These are phyloP conservation scores for Lachnellula occidentalis DNA, from an alignment of 2,329 filamentous ascomycete species.

Conservation along the genomic window DNA sequence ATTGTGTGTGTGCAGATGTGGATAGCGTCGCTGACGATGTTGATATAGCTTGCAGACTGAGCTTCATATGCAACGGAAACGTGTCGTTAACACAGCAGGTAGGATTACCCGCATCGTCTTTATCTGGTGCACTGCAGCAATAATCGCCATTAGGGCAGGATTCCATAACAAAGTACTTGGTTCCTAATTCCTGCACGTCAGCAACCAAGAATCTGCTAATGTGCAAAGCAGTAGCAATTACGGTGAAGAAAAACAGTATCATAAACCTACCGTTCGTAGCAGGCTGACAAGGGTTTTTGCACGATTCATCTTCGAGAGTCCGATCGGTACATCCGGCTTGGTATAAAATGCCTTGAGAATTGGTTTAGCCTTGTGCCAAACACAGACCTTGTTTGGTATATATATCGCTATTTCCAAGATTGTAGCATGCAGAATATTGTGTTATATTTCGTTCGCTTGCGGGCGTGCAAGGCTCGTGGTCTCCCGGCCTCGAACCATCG, in stretches of 20 bases:
- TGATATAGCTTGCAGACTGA: background rate
- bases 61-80: background rate
- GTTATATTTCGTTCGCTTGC: too few species aligned
- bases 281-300: background rate
- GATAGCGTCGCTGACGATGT: too few species aligned
- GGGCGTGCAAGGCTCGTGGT: too few species aligned
- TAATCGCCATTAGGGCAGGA: background rate
- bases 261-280: background rate
- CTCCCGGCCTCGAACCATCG: too few species aligned
- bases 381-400: too few species aligned
- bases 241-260: too few species aligned
- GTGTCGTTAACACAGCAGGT: background rate
- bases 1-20: too few species aligned
- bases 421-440: too few species aligned
- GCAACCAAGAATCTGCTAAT: too few species aligned
- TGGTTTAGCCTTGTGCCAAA: background rate
- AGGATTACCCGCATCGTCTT: background rate
- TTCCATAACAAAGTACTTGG: background rate
- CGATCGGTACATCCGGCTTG: background rate
- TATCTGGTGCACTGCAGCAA: background rate
- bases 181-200: background rate
- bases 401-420: too few species aligned
- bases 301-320: background rate
- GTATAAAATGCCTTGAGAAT: background rate
- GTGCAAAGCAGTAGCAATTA: too few species aligned